Conservation (phyloP, 495 filamentous ascomycete genomes). For the Clohesyomyces aquaticus region DNA sequence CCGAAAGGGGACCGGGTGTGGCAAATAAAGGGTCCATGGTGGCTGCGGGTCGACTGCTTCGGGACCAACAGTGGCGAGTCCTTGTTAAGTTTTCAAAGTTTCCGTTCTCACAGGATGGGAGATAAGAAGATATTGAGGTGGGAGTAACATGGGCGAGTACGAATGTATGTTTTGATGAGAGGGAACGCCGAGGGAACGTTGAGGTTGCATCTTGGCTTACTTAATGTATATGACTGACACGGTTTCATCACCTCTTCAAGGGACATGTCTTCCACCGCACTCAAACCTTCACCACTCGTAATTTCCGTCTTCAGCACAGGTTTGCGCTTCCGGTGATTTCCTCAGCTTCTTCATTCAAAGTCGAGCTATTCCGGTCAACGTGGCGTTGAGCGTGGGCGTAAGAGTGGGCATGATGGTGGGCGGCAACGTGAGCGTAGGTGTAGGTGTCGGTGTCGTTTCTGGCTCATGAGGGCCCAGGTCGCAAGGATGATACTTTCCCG, state of each 20-base stretch:
- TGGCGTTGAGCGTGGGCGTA: neutral
- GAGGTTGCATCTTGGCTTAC: constrained; percentile 21
- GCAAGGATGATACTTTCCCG: constrained; percentile 20
- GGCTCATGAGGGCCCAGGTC: constrained; percentile 5
- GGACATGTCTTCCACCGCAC: neutral
- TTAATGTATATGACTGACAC: constrained; percentile 11
- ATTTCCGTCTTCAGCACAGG: neutral
- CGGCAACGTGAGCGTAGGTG: no score
- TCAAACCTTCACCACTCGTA: neutral
- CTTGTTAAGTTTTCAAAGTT: neutral
- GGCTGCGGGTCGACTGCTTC: neutral
- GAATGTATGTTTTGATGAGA: neutral
- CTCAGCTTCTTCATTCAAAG: constrained; percentile 2
- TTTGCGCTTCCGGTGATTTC: neutral
- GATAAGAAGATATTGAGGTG: constrained; percentile 5
- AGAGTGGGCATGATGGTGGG: neutral
- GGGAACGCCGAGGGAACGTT: neutral
- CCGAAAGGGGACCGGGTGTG: neutral
- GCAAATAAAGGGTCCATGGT: neutral
- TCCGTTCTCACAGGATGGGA: neutral
- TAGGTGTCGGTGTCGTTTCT: no score
- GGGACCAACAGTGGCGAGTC: neutral
- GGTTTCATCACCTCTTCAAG: neutral
- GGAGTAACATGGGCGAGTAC: neutral
- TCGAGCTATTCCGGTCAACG: neutral